Evolutionary conservation across 2,329 filamentous ascomycete genomes (phyloP).

Genomic region (Colletotrichum filicis): DNA sequence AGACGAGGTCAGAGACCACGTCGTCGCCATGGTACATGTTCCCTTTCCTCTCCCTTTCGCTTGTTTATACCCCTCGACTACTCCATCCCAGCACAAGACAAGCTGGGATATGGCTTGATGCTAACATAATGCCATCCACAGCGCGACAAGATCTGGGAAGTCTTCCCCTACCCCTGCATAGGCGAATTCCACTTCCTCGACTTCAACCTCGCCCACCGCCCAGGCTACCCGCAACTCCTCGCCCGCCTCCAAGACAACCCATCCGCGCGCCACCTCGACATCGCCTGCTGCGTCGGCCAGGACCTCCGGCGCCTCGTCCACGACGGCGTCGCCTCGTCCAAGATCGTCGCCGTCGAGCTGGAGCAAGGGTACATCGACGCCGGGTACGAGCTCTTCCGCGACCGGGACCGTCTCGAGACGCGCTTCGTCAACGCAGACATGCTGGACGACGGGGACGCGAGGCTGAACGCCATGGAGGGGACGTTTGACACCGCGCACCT

Average conservation of each 20-base stretch:
- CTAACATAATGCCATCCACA: not conserved
- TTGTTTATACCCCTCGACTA: too few relatives aligned
- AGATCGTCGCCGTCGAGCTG: conserved; percentile 40
- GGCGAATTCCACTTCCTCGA: conserved; percentile 35
- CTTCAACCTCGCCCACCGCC: conserved; percentile 19
- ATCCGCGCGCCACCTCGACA: conserved; percentile 38
- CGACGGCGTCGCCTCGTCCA: conserved; percentile 39
- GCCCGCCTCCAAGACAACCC: conserved; percentile 27
- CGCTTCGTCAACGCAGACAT: conserved; percentile 38
- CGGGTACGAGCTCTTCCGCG: conserved; percentile 42
- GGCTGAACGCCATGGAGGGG: conserved; percentile 31
- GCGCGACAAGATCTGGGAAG: conserved; percentile 33
- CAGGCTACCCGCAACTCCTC: conserved; percentile 34
- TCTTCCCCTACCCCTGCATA: conserved; percentile 36
- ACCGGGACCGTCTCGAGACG: conserved; percentile 37
- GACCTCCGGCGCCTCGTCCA: conserved; percentile 41
- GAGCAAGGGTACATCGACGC: conserved; percentile 37
- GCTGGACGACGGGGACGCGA: conserved; percentile 35
- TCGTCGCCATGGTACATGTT: conserved; percentile 19
- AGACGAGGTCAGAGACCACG: conserved; percentile 21
- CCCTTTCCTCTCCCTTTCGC: fast-evolving
- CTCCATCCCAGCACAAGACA: not conserved
- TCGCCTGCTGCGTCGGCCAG: conserved; percentile 44
- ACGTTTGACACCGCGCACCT: conserved; percentile 40
- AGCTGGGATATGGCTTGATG: not conserved